Evolutionary conservation across 192 early-diverging fungal species (phyloP), one percentile per base, ranked within the genome.

Genomic region (Rhizophagus clarus): DNA sequence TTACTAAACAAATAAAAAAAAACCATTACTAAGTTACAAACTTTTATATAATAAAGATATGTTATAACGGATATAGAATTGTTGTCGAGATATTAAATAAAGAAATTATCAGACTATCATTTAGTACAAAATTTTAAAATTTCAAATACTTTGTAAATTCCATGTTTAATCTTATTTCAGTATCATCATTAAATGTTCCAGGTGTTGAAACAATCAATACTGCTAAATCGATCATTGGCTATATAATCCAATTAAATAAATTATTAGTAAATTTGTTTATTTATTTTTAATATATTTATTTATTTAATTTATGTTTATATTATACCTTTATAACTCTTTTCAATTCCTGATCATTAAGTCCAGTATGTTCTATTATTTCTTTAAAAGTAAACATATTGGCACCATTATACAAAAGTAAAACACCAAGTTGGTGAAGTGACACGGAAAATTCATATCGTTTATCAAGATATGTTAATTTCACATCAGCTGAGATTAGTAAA

Each of bases 361-460:
- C 86, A 0, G 89, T 89, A n/a, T 87, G 88, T 17, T 84, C 84
- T 24, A 72, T 61, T 51, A 96, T 86, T 37, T 94, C 92, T 22
- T 83, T 51, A 31, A 93, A 37, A 0, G 77, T 85, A 37, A 89
- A 81, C 1, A 80, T 73, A 20, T 84, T 79, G 2, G 81, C 84
- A 9, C 78, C 72, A 81, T 96, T 96, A 78, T 95, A 95, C 1
- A 90, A 83, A 10, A 93, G 81, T 37, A 96, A 77, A 12, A 95
- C 82, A 1, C 86, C 88, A 62, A 93, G 83, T 79, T 96, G 95
- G 47, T 92, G 87, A 31, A 95, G 77, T 2, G 93, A 90, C 11
- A 95, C 79, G 26, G 90, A 91, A 26, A 95, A 80, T 78, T 97
- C 95, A 80, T 97, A 97, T 15, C 89, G 87, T 81, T 91, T 93